A percentile compares a stretch with the other conserved stretches of the same genome.
Conservation (phyloP, 306 rosid genomes). For the Rosa lucieae region DNA sequence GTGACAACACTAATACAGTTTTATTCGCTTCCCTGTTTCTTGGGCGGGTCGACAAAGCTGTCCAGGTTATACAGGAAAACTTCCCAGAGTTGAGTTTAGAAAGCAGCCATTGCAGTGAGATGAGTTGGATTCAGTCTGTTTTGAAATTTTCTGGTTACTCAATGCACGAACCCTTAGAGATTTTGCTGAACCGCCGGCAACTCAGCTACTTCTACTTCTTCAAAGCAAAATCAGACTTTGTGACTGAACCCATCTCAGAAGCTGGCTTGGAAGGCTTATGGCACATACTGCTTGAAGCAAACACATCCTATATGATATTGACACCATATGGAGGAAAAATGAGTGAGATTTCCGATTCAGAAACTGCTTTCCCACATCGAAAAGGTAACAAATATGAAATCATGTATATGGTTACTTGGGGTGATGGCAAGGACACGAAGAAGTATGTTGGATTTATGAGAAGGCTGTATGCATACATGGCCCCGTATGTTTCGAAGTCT, state of each 20-base stretch:
- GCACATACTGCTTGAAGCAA: conserved; percentile 41
- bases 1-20: conserved; percentile 38
- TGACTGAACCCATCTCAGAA: conserved; percentile 47
- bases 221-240: conserved; percentile 75
- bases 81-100: conserved; percentile 63
- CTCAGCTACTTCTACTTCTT: conserved; percentile 31
- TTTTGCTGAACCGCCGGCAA: conserved; percentile 42
- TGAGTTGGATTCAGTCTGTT: conserved; percentile 69
- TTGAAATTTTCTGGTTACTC: conserved; percentile 51
- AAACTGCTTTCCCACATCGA: conserved; percentile 66
- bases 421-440: conserved; percentile 30
- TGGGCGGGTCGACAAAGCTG: conserved; percentile 44
- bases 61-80: conserved; percentile 39
- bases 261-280: conserved; percentile 49
- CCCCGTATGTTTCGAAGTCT: no score
- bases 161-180: conserved; percentile 36
- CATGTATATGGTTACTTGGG: conserved; percentile 51
- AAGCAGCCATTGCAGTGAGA: conserved; percentile 42
- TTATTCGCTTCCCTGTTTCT: conserved; percentile 54
- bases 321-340: conserved; percentile 65
- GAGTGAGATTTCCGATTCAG: conserved; percentile 48
- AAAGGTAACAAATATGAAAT: conserved; percentile 60
- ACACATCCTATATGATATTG: conserved; percentile 42
- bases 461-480: conserved; percentile 27
- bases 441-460: conserved; percentile 50